A percentile compares a stretch with the other conserved stretches of the same genome.
Evolutionary conservation across 371 early-diverging fungal species (phyloP).

Genomic region (Coemansia sp.): DNA sequence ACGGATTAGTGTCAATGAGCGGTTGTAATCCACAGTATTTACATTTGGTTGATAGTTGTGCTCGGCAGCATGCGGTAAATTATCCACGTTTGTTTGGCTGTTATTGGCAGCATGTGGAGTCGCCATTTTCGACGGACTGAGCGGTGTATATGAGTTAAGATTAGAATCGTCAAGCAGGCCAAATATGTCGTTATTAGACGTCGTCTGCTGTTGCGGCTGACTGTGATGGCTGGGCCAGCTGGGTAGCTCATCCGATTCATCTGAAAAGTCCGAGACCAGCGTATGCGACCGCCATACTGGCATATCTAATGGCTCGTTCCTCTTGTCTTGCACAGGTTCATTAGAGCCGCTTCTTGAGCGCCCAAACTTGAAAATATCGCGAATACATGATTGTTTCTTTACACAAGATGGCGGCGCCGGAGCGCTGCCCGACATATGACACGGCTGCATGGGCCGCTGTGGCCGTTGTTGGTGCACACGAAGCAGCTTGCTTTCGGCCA

Average conservation of each 20-base stretch:
- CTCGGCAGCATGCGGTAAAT: too few species aligned
- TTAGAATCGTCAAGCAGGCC: conserved; percentile 5
- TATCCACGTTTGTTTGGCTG: too few species aligned
- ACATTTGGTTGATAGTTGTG: too few species aligned
- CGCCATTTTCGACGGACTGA: conserved; percentile 21
- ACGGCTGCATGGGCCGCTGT: background rate
- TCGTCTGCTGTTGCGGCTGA: conserved; percentile 2
- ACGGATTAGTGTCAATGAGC: conserved; percentile 22
- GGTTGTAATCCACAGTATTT: background rate
- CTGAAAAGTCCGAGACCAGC: conserved; percentile 29
- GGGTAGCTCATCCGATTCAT: background rate
- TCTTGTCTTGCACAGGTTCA: background rate
- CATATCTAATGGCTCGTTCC: background rate
- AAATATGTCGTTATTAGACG: conserved; percentile 11
- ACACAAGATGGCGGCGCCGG: background rate
- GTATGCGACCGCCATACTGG: background rate
- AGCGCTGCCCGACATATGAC: background rate
- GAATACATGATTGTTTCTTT: conserved; percentile 17
- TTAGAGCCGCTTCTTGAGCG: background rate
- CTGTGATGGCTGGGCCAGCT: background rate
- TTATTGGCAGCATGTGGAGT: too few species aligned
- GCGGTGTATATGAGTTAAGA: conserved; percentile 26
- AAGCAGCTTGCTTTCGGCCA: conserved; percentile 21
- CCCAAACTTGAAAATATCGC: conserved; percentile 22
- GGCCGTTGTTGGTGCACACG: background rate